A percentile compares a stretch with the other conserved stretches of the same genome.
Conservation (phyloP, 2,329 filamentous ascomycete species). For the Xylariaceae sp. region DNA sequence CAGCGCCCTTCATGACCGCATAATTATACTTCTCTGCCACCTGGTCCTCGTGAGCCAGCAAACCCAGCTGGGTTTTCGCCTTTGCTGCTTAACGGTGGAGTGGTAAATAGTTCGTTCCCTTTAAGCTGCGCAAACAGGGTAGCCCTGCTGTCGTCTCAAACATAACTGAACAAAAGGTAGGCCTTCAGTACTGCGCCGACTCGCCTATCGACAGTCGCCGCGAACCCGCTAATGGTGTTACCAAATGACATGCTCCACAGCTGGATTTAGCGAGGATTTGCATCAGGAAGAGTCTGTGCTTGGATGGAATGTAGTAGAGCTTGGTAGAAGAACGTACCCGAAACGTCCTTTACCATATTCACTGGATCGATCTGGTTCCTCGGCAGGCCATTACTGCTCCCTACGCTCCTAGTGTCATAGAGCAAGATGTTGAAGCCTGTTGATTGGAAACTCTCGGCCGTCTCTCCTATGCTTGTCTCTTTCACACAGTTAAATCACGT, state of each 20-base stretch:
- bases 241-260: slow-evolving; percentile 35
- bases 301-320: slow-evolving; percentile 23
- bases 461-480: slow-evolving; percentile 33
- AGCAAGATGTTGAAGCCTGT: slow-evolving; percentile 31
- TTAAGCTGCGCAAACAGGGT: too few relatives aligned
- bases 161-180: too few relatives aligned
- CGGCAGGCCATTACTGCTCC: slow-evolving; percentile 31
- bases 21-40: too few relatives aligned
- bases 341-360: slow-evolving; percentile 28
- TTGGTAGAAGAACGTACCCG: slow-evolving; percentile 16
- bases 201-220: slow-evolving; percentile 31
- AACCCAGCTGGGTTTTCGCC: too few relatives aligned
- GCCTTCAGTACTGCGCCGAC: too few relatives aligned
- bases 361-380: slow-evolving; percentile 32
- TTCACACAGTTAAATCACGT: slow-evolving; percentile 38
- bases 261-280: too few relatives aligned
- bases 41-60: too few relatives aligned
- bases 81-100: too few relatives aligned
- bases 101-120: too few relatives aligned
- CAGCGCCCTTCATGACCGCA: too few relatives aligned
- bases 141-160: too few relatives aligned
- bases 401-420: slow-evolving; percentile 35
- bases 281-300: too few relatives aligned
- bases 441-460: slow-evolving; percentile 29
- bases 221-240: slow-evolving; percentile 12